phyloP scores from a whole-genome alignment of 805 yeast genomes.

The Ogataea nakhonphanomensis region DNA sequence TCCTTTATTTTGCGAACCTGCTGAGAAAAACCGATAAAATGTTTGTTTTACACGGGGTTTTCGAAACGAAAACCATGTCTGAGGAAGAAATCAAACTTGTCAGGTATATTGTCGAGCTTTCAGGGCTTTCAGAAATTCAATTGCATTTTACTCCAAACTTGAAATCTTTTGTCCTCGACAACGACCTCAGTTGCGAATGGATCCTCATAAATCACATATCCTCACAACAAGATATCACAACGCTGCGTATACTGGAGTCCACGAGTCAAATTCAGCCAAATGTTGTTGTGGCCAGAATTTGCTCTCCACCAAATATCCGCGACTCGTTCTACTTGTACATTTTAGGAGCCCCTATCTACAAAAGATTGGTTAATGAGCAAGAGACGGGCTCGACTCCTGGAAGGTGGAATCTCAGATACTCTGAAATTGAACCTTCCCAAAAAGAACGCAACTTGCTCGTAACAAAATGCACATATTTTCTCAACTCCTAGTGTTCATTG shows the following conservation, averaged over 20 bases:
- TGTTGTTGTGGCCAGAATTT: conserved; percentile 14
- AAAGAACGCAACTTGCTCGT: neutral
- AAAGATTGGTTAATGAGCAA: conserved; percentile 7
- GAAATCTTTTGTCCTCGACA: conserved; percentile 1
- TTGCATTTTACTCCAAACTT: conserved; percentile 6
- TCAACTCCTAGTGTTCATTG: conserved; percentile 7
- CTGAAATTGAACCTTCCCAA: conserved; percentile 1
- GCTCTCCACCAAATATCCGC: conserved; percentile 4
- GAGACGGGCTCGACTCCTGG: conserved; percentile 14
- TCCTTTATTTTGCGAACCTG: conserved; percentile 18
- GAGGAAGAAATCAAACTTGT: conserved; percentile 11
- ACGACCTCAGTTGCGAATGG: conserved; percentile 15
- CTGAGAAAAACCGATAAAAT: conserved; percentile 13
- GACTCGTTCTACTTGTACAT: conserved; percentile 16
- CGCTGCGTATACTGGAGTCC: conserved; percentile 22
- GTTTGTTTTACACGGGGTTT: conserved; percentile 17
- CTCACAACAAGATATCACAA: conserved; percentile 10
- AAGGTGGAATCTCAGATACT: conserved; percentile 25
- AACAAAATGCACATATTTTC: conserved; percentile 8
- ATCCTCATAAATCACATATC: conserved; percentile 19
- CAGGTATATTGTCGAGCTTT: conserved; percentile 17
- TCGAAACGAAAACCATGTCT: conserved; percentile 7
- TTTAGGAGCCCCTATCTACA: conserved; percentile 21
- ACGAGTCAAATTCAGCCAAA: conserved; percentile 23
- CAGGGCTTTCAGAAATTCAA: conserved; percentile 18